Percentiles rank a stretch among this genome's conserved stretches.
These are phyloP conservation scores for Kalmusia sp. DNA, from an alignment of 2,329 filamentous ascomycete genomes.

Conservation along the genomic window DNA sequence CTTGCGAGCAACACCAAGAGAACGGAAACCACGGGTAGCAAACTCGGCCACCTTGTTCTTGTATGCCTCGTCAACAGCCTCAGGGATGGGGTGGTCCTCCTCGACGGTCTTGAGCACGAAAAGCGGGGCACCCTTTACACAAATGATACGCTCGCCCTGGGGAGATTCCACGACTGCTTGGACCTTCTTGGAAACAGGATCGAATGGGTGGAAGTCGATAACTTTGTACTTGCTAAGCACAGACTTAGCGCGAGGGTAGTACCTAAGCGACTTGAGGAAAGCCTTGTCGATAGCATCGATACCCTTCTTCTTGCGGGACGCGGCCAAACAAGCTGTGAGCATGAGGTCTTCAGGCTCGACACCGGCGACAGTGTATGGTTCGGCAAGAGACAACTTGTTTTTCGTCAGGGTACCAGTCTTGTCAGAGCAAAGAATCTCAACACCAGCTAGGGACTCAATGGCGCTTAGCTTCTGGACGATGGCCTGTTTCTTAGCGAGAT, in stretches of 20 bases:
- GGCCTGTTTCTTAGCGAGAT: constrained; percentile 89
- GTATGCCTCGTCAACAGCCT: constrained; percentile 80
- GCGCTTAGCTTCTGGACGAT: constrained; percentile 93
- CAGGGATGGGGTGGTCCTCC: constrained; percentile 80
- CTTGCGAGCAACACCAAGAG: constrained; percentile 91
- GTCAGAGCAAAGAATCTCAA: constrained; percentile 93
- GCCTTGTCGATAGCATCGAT: constrained; percentile 95
- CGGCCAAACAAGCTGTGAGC: constrained; percentile 88
- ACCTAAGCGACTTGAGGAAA: constrained; percentile 84
- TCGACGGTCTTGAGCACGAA: constrained; percentile 88
- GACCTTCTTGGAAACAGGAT: constrained; percentile 93
- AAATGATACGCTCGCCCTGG: constrained; percentile 82
- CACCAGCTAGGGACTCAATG: constrained; percentile 90
- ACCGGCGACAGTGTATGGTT: constrained; percentile 82
- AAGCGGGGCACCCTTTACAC: constrained; percentile 89
- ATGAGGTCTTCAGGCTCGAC: constrained; percentile 88
- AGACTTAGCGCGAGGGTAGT: constrained; percentile 82
- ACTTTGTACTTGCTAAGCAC: constrained; percentile 85
- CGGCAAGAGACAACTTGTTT: constrained; percentile 88
- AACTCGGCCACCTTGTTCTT: constrained; percentile 94
- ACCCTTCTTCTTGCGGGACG: constrained; percentile 93
- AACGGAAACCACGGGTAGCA: constrained; percentile 91
- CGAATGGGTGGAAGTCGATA: constrained; percentile 85
- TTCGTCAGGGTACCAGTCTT: constrained; percentile 94
- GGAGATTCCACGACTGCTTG: constrained; percentile 83